These are phyloP conservation scores for Acanthamoeba culbertsoni DNA, from an alignment of 208 protist species.

Conservation along the genomic window DNA sequence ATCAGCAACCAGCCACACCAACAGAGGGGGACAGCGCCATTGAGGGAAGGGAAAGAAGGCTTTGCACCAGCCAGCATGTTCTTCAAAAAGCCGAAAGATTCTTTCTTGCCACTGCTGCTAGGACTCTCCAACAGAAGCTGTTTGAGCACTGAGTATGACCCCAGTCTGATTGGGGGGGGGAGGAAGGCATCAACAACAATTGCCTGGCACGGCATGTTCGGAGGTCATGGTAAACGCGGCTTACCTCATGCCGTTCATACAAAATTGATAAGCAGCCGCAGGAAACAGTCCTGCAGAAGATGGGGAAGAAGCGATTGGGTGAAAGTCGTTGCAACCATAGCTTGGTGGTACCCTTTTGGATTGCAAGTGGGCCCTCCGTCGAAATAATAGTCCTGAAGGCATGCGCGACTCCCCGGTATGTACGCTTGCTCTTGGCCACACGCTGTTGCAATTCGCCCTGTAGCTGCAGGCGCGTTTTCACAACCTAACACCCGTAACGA, in stretches of 20 bases:
- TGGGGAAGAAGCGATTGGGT: neutral
- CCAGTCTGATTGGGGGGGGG: constrained; percentile 33
- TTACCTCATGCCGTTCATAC: constrained; percentile 16
- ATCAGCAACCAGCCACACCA: neutral
- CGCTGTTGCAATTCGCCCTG: constrained; percentile 50
- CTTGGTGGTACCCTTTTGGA: neutral
- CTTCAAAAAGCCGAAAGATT: neutral
- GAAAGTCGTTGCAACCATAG: neutral
- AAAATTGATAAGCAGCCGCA: constrained; percentile 61
- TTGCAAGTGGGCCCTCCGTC: constrained; percentile 7
- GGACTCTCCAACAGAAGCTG: neutral
- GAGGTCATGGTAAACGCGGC: neutral
- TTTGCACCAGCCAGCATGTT: neutral
- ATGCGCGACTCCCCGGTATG: constrained; percentile 51
- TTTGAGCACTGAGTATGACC: neutral
- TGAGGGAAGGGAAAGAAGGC: neutral
- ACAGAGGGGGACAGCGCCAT: neutral
- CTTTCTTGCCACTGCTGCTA: neutral
- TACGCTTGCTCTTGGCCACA: neutral
- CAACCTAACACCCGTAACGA: neutral
- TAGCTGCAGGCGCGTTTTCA: constrained; percentile 64
- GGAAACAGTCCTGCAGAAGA: constrained; percentile 32
- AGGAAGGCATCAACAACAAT: too few species aligned
- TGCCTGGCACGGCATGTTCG: too few species aligned
- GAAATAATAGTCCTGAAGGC: constrained; percentile 5